phyloP scores from a whole-genome alignment of 306 rosid genomes.

The Vicia villosa region DNA sequence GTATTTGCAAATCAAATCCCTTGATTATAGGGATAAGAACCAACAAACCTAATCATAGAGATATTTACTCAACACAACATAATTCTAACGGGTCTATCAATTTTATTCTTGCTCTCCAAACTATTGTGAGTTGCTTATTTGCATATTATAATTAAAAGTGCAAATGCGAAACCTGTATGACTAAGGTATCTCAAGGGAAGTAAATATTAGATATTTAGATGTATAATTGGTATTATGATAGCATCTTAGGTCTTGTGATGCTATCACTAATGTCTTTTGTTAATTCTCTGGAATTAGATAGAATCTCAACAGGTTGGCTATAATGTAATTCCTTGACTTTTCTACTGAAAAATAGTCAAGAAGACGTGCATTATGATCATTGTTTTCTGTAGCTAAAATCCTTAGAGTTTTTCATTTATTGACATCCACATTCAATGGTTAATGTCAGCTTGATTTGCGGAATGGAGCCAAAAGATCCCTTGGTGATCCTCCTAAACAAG shows the following conservation, averaged over 20 bases:
- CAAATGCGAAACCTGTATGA: constrained; percentile 24
- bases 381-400: constrained; percentile 29
- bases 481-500: constrained; percentile 87
- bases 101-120: constrained; percentile 4
- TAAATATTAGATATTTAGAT: constrained; percentile 25
- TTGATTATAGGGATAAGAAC: background rate
- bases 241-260: constrained; percentile 16
- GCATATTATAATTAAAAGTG: constrained; percentile 1
- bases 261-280: constrained; percentile 28
- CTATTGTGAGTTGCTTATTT: constrained; percentile 11
- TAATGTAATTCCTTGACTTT: constrained; percentile 9
- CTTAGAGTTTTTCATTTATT: constrained; percentile 36
- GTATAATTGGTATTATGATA: constrained; percentile 16
- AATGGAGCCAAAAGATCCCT: constrained; percentile 92
- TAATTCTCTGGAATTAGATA: constrained; percentile 20
- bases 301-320: constrained; percentile 8
- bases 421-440: constrained; percentile 42
- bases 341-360: constrained; percentile 15
- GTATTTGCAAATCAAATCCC: background rate
- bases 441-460: constrained; percentile 92
- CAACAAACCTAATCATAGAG: background rate
- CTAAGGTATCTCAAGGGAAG: constrained; percentile 16
- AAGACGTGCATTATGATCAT: constrained; percentile 27
- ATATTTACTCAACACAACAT: background rate
- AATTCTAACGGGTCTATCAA: background rate